Percentiles rank a stretch among this genome's conserved stretches.
These are phyloP conservation scores for Epichloe scottii DNA, from an alignment of 2,329 filamentous ascomycete species.

Conservation along the genomic window DNA sequence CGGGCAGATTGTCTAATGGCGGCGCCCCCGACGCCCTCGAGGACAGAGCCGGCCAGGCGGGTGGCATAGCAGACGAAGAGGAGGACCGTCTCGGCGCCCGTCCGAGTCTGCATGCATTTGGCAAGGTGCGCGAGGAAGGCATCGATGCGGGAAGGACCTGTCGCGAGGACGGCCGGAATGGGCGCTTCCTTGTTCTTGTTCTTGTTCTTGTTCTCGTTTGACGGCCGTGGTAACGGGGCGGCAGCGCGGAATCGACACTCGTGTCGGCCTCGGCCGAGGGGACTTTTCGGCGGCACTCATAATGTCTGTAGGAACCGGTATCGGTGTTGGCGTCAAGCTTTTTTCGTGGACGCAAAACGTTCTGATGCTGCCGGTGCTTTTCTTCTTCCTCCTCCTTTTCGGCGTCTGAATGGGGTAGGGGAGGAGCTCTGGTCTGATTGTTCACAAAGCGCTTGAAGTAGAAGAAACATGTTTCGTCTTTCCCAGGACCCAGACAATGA, in stretches of 20 bases:
- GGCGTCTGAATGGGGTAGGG: too few relatives aligned
- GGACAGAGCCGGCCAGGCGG: slow-evolving; percentile 38
- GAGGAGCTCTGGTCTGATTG: neutral
- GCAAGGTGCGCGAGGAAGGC: slow-evolving; percentile 42
- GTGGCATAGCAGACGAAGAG: slow-evolving; percentile 57
- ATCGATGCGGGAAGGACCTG: slow-evolving; percentile 26
- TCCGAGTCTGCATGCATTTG: slow-evolving; percentile 54
- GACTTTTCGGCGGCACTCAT: slow-evolving; percentile 1
- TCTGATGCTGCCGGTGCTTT: neutral
- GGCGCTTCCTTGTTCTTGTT: slow-evolving; percentile 5
- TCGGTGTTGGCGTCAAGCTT: too few relatives aligned
- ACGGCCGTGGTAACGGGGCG: slow-evolving; percentile 5
- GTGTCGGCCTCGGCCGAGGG: neutral
- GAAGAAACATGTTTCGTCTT: neutral
- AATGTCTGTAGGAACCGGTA: neutral
- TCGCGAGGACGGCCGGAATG: slow-evolving; percentile 7
- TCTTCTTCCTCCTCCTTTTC: too few relatives aligned
- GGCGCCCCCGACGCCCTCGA: slow-evolving; percentile 41
- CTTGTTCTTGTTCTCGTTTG: neutral
- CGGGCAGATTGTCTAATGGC: slow-evolving; percentile 41
- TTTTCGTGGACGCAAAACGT: too few relatives aligned
- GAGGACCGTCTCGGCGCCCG: slow-evolving; percentile 58
- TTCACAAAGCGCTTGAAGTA: too few relatives aligned
- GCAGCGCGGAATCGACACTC: slow-evolving; percentile 2
- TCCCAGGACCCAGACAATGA: too few relatives aligned